Conservation (phyloP, 2,329 filamentous ascomycete genomes). For the Alternaria sp. region DNA sequence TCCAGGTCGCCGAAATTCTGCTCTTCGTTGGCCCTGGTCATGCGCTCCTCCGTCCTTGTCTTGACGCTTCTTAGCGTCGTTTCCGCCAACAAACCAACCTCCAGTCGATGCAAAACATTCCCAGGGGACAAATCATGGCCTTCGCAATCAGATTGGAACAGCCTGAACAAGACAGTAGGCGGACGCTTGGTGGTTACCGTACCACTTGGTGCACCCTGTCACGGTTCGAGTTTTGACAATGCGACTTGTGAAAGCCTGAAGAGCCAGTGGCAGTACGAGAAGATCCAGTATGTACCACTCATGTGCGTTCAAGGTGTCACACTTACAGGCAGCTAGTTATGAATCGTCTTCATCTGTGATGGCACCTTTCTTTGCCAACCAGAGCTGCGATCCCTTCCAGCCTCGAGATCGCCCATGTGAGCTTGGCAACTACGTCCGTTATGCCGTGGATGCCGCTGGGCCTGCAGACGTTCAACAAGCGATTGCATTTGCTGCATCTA, state of each 20-base stretch:
- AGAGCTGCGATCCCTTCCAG: conserved; percentile 36
- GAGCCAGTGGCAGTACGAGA: conserved; percentile 25
- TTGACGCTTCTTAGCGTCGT: conserved; percentile 15
- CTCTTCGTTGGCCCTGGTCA: conserved; percentile 3
- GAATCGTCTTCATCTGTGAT: conserved; percentile 38
- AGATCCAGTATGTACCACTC: conserved; percentile 24
- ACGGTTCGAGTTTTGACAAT: conserved; percentile 24
- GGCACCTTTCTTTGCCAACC: conserved; percentile 37
- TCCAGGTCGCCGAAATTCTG: background rate
- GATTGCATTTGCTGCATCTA: conserved; percentile 32
- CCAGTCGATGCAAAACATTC: conserved; percentile 31
- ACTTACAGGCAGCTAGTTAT: conserved; percentile 17
- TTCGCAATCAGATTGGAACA: conserved; percentile 24
- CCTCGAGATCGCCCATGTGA: conserved; percentile 28
- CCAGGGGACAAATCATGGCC: conserved; percentile 38
- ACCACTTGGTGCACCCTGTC: conserved; percentile 35
- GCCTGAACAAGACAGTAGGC: conserved; percentile 29
- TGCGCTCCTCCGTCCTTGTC: conserved; percentile 8
- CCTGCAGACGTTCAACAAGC: conserved; percentile 26
- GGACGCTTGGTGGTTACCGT: conserved; percentile 33
- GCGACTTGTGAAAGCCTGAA: conserved; percentile 27
- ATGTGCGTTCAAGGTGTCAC: background rate
- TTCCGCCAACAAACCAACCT: conserved; percentile 9
- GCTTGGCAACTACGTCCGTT: conserved; percentile 36
- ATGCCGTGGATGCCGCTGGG: conserved; percentile 29